A percentile compares a stretch with the other conserved stretches of the same genome.
These are phyloP conservation scores for Lenwebbia sp. DNA, from an alignment of 345 rosid genomes.

Conservation along the genomic window DNA sequence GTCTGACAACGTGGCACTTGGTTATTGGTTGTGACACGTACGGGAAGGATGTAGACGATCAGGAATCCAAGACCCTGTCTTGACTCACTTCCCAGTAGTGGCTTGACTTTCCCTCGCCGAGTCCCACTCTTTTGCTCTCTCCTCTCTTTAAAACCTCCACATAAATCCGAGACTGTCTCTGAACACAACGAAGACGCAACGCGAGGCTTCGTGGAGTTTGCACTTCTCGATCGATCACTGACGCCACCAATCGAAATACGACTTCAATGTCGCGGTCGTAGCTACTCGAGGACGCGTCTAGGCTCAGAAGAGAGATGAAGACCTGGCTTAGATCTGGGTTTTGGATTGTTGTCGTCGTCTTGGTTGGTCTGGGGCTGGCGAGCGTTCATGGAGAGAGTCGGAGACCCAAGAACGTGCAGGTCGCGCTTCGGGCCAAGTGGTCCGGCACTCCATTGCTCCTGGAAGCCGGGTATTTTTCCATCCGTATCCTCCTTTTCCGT, in stretches of 20 bases:
- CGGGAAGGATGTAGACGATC: neutral
- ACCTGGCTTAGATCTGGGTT: conserved; percentile 41
- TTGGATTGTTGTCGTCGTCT: conserved; percentile 15
- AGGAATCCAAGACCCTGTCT: neutral
- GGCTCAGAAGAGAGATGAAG: conserved; percentile 13
- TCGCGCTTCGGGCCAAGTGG: conserved; percentile 83
- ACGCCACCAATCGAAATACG: neutral
- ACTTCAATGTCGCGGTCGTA: neutral
- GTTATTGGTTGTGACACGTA: neutral
- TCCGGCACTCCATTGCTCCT: conserved; percentile 90
- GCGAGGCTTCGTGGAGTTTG: neutral
- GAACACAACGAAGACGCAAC: neutral
- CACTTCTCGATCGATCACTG: neutral
- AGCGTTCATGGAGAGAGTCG: conserved; percentile 43
- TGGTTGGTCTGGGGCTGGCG: conserved; percentile 24
- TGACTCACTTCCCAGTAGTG: neutral
- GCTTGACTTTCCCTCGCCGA: neutral
- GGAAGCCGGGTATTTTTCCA: conserved; percentile 70
- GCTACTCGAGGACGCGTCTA: neutral
- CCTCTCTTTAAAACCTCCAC: neutral
- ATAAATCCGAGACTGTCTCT: neutral
- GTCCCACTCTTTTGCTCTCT: neutral
- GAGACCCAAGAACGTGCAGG: conserved; percentile 81
- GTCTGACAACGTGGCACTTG: neutral
- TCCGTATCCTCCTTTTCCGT: neutral